Conservation (phyloP, 768 basidiomycete species). For the Nevesoporus exiguus region DNA sequence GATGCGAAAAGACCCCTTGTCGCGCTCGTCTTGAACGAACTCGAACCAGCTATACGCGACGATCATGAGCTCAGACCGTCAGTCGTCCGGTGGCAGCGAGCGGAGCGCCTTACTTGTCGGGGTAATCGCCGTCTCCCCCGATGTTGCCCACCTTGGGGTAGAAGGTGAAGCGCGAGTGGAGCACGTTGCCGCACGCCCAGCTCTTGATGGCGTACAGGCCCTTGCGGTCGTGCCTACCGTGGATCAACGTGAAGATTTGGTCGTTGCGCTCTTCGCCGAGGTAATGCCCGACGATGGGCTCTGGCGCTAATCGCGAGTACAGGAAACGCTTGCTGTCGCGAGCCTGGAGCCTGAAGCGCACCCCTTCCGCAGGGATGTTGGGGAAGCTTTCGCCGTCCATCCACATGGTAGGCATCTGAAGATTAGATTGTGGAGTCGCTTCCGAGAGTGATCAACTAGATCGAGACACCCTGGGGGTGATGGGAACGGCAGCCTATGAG, state of each 20-base stretch:
- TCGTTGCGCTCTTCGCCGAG: background rate
- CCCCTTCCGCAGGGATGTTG: background rate
- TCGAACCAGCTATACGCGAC: conserved; percentile 1
- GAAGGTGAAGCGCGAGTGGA: background rate
- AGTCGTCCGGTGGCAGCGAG: background rate
- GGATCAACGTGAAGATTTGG: conserved; percentile 5
- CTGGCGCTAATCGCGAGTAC: background rate
- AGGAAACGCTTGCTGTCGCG: background rate
- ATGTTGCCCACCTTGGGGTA: background rate
- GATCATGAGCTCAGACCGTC: background rate
- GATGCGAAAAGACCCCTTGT: background rate
- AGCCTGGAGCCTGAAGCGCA: background rate
- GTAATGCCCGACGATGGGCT: background rate
- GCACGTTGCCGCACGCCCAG: conserved; percentile 2
- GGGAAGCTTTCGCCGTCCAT: background rate
- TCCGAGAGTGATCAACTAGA: background rate
- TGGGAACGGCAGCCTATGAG: background rate
- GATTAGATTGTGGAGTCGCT: too few relatives aligned
- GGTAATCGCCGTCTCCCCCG: background rate
- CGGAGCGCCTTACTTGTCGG: conserved; percentile 2
- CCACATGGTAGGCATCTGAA: background rate
- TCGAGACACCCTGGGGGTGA: background rate
- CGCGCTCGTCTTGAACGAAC: background rate
- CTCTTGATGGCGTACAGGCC: conserved; percentile 6
- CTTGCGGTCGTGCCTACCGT: background rate